Percentiles rank a stretch among this genome's conserved stretches.
phyloP scores from a whole-genome alignment of 176 grass and related monocot genomes.

The Olyra latifolia region DNA sequence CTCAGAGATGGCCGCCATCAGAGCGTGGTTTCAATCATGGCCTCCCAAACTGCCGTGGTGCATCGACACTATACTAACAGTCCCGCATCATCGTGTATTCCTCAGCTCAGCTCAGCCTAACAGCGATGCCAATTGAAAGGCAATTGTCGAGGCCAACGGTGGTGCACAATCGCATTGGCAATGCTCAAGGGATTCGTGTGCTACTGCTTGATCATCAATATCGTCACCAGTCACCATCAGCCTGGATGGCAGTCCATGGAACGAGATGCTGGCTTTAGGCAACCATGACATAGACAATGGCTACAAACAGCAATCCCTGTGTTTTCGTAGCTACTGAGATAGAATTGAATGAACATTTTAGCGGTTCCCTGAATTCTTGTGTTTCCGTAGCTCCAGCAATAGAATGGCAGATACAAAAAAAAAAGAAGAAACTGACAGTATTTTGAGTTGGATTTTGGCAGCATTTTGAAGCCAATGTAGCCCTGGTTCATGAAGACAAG shows the following conservation, averaged over 20 bases:
- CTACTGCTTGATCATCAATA: too few relatives aligned
- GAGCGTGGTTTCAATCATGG: too few relatives aligned
- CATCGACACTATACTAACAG: too few relatives aligned
- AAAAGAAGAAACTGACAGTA: not conserved
- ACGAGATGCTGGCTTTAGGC: slow-evolving; percentile 4
- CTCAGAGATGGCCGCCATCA: too few relatives aligned
- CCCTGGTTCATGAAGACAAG: not conserved
- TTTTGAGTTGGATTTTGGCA: slow-evolving; percentile 21
- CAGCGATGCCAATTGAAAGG: too few relatives aligned
- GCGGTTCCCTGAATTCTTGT: not conserved
- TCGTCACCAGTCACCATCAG: too few relatives aligned
- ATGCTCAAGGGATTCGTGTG: too few relatives aligned
- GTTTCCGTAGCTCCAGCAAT: not conserved
- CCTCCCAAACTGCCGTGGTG: too few relatives aligned
- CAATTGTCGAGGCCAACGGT: too few relatives aligned
- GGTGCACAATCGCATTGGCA: too few relatives aligned
- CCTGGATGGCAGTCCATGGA: slow-evolving; percentile 25
- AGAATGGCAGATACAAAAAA: slow-evolving; percentile 7
- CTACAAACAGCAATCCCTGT: slow-evolving; percentile 39
- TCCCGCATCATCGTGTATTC: too few relatives aligned
- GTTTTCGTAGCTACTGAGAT: not conserved
- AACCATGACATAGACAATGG: slow-evolving; percentile 34
- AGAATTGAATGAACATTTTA: not conserved
- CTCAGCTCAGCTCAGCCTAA: too few relatives aligned
- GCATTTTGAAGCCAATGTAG: not conserved